phyloP scores from a whole-genome alignment of 306 rosid species.

The Dicorynia guianensis region DNA sequence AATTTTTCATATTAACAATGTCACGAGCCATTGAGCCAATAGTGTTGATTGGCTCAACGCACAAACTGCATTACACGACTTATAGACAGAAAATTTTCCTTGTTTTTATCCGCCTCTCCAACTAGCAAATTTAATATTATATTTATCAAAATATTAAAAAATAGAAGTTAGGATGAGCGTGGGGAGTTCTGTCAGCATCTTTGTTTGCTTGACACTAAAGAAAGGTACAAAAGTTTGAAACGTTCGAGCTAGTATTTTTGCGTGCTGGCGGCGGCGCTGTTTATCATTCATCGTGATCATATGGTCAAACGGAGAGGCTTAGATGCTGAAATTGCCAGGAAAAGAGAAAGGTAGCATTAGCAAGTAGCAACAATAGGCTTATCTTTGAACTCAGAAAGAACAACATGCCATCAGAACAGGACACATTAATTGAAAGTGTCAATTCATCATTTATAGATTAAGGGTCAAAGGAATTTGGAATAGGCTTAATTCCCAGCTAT shows the following conservation, averaged over 20 bases:
- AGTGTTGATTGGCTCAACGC: too few relatives aligned
- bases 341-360: neutral
- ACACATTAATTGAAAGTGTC: too few relatives aligned
- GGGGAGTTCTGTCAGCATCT: slow-evolving; percentile 35
- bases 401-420: neutral
- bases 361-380: neutral
- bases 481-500: neutral
- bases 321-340: neutral
- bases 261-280: neutral
- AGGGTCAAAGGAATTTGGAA: neutral
- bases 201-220: slow-evolving; percentile 38
- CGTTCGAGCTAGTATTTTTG: slow-evolving; percentile 26
- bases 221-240: slow-evolving; percentile 32
- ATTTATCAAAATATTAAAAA: too few relatives aligned
- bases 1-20: too few relatives aligned
- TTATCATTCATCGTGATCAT: slow-evolving; percentile 27
- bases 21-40: too few relatives aligned
- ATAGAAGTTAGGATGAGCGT: neutral
- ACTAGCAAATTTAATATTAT: neutral
- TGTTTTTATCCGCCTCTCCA: slow-evolving; percentile 34
- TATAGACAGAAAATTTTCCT: slow-evolving; percentile 40
- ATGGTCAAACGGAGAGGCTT: slow-evolving; percentile 24
- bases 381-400: slow-evolving; percentile 8
- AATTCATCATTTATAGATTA: neutral
- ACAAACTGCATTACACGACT: too few relatives aligned